Percentiles rank a stretch among this genome's conserved stretches.
These are phyloP conservation scores for Omphalotus olearius DNA, from an alignment of 1,284 basidiomycete genomes.

Conservation along the genomic window DNA sequence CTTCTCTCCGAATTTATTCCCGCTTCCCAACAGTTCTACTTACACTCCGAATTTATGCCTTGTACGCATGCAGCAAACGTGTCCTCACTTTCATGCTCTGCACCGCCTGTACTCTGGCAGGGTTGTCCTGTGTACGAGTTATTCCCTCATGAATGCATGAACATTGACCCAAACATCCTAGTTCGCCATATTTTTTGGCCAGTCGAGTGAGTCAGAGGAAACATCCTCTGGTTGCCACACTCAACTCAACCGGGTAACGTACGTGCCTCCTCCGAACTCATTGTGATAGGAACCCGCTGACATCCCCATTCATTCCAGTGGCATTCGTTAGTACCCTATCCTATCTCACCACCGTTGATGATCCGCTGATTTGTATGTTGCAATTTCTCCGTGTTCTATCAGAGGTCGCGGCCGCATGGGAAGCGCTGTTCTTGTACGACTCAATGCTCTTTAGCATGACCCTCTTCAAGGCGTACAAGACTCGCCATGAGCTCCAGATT, in stretches of 20 bases:
- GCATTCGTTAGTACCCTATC: background rate
- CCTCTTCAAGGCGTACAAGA: slow-evolving; percentile 6
- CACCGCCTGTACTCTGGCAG: slow-evolving; percentile 2
- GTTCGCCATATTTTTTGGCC: slow-evolving; percentile 11
- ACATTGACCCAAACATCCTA: background rate
- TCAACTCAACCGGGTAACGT: slow-evolving; percentile 4
- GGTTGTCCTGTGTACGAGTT: slow-evolving; percentile 3
- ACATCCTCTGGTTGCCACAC: slow-evolving; percentile 9
- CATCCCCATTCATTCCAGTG: background rate
- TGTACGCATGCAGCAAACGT: slow-evolving; percentile 6
- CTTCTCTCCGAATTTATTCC: background rate
- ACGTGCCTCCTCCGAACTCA: background rate
- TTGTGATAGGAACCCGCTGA: background rate
- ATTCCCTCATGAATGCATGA: too few relatives aligned
- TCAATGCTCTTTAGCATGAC: slow-evolving; percentile 9
- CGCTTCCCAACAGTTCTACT: slow-evolving; percentile 5
- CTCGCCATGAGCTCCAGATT: slow-evolving; percentile 4
- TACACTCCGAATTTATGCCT: slow-evolving; percentile 10
- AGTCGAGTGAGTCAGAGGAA: slow-evolving; percentile 1
- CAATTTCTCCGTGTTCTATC: background rate
- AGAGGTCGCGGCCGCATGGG: slow-evolving; percentile 12
- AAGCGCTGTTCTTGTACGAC: slow-evolving; percentile 11
- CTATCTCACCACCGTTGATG: background rate
- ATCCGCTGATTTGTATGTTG: background rate
- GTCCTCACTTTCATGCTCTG: slow-evolving; percentile 6